Evolutionary conservation across 345 rosid species (phyloP).

Genomic region (Anacardium occidentale): DNA sequence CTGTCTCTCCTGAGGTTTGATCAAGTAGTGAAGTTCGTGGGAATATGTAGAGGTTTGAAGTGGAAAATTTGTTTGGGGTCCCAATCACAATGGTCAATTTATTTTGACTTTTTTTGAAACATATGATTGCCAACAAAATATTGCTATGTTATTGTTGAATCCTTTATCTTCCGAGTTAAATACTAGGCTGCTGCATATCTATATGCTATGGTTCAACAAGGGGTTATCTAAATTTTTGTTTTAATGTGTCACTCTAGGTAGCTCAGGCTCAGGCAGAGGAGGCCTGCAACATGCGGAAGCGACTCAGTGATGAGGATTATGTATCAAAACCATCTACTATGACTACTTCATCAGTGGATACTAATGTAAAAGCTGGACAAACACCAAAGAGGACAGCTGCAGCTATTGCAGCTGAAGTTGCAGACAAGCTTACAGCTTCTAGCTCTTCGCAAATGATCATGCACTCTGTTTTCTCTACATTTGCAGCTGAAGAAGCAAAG

Average conservation of each 20-base stretch:
- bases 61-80: not conserved
- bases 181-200: not conserved
- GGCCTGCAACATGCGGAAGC: constrained; percentile 65
- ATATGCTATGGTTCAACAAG: not conserved
- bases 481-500: constrained; percentile 92
- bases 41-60: not conserved
- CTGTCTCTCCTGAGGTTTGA: not conserved
- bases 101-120: not conserved
- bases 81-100: not conserved
- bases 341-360: constrained; percentile 29
- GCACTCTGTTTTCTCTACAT: constrained; percentile 85
- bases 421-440: constrained; percentile 84
- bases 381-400: constrained; percentile 72
- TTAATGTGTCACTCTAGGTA: constrained; percentile 38
- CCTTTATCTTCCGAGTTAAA: not conserved
- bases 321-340: constrained; percentile 35
- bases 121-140: not conserved
- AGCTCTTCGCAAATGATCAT: constrained; percentile 88
- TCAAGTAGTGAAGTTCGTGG: not conserved
- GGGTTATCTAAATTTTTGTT: not conserved
- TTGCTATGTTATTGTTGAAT: not conserved
- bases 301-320: constrained; percentile 54
- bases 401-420: constrained; percentile 93
- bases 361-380: constrained; percentile 43
- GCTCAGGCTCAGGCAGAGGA: constrained; percentile 77